These are phyloP conservation scores for Batkoa obscura DNA, from an alignment of 371 early-diverging fungal genomes.

Conservation along the genomic window DNA sequence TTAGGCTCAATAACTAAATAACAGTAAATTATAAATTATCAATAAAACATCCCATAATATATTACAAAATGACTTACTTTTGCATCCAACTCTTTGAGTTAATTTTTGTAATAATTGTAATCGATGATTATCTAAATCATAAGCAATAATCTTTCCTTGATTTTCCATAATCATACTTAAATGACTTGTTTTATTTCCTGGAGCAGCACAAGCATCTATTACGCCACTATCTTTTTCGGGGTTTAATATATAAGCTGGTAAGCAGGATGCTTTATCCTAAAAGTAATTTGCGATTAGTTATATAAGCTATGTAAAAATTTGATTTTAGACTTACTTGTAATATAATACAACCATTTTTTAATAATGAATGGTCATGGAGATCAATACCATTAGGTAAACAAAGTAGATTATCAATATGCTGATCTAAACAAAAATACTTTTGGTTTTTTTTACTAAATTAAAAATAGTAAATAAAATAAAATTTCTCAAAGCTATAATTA, in stretches of 20 bases:
- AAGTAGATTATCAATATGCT: constrained; percentile 58
- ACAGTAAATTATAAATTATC: background rate
- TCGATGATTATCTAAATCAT: constrained; percentile 72
- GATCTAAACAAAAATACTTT: constrained; percentile 32
- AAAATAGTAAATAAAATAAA: background rate
- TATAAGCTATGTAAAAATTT: background rate
- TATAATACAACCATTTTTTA: constrained; percentile 53
- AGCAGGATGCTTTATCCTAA: constrained; percentile 88
- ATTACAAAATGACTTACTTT: constrained; percentile 33
- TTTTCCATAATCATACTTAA: constrained; percentile 71
- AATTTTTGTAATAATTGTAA: constrained; percentile 51
- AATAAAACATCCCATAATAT: background rate
- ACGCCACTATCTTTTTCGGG: constrained; percentile 50
- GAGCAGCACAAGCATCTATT: constrained; percentile 97
- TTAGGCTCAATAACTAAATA: constrained; percentile 22
- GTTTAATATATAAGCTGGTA: constrained; percentile 81
- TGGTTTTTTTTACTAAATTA: constrained; percentile 5
- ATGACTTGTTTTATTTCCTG: constrained; percentile 97
- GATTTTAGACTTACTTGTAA: constrained; percentile 40
- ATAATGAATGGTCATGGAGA: constrained; percentile 56
- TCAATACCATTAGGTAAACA: constrained; percentile 68
- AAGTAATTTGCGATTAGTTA: no score
- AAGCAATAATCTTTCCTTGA: constrained; percentile 74
- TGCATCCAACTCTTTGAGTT: constrained; percentile 57
- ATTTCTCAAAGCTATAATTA: background rate